These are phyloP conservation scores for Phalaenopsis hybrid DNA, from an alignment of 116 monocot genomes.

Conservation along the genomic window DNA sequence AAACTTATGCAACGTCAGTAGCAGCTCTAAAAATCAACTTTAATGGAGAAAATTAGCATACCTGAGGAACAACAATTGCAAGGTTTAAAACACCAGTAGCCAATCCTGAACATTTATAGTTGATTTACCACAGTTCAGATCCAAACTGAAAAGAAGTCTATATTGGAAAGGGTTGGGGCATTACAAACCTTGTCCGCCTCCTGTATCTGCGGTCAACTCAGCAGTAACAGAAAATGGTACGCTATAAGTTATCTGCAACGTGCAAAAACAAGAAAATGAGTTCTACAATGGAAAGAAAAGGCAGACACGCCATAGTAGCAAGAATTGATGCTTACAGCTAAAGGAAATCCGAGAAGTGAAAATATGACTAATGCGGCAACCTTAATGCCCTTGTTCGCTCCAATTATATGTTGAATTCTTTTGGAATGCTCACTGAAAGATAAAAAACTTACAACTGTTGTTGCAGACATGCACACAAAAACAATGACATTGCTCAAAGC, in stretches of 20 bases:
- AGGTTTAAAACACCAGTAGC: constrained; percentile 98
- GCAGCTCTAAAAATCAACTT: not conserved
- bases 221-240: constrained; percentile 93
- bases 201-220: constrained; percentile 63
- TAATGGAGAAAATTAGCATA: constrained; percentile 10
- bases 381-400: constrained; percentile 23
- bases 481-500: constrained; percentile 69
- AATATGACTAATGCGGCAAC: constrained; percentile 30
- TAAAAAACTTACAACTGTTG: constrained; percentile 44
- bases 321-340: constrained; percentile 29
- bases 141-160: constrained; percentile 4
- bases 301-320: not conserved
- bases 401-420: constrained; percentile 29
- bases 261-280: constrained; percentile 12
- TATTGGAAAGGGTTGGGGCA: not conserved
- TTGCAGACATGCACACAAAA: constrained; percentile 57
- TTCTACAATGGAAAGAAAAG: not conserved
- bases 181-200: constrained; percentile 85
- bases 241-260: constrained; percentile 74
- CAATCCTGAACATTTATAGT: constrained; percentile 47
- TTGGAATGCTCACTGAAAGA: constrained; percentile 27
- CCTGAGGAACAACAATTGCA: constrained; percentile 95
- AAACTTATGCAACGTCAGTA: not conserved
- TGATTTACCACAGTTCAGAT: not conserved
- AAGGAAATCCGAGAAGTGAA: constrained; percentile 49